phyloP scores from a whole-genome alignment of 106 monocot genomes.

The Dactylorhiza incarnata region DNA sequence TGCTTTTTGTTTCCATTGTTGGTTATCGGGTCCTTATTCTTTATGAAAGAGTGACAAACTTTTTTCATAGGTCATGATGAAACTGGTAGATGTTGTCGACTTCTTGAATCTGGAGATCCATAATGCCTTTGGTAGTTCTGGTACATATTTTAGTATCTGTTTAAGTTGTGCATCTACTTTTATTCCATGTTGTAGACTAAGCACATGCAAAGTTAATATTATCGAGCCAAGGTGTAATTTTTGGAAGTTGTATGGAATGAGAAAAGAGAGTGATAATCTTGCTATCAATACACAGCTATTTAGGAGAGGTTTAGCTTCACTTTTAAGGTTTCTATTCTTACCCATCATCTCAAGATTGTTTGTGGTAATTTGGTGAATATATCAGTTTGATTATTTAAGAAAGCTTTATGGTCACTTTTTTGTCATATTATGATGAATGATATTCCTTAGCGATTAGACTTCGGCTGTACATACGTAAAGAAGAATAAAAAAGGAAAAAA shows the following conservation, averaged over 20 bases:
- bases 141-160: slow-evolving; percentile 24
- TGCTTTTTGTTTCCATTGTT: slow-evolving; percentile 1
- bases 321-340: not conserved
- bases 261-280: not conserved
- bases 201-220: not conserved
- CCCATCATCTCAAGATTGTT: not conserved
- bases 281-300: not conserved
- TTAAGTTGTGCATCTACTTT: not conserved
- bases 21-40: not conserved
- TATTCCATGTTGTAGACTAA: not conserved
- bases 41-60: not conserved
- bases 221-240: not conserved
- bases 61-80: slow-evolving; percentile 78
- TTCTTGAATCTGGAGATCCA: slow-evolving; percentile 83
- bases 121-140: slow-evolving; percentile 70
- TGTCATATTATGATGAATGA: not conserved
- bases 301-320: not conserved
- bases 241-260: not conserved
- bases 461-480: not conserved
- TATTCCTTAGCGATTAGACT: not conserved
- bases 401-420: not conserved
- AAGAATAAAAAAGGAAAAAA: not conserved
- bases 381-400: not conserved
- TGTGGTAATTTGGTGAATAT: not conserved
- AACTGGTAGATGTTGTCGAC: slow-evolving; percentile 88